These are phyloP conservation scores for Calonectria crousiana DNA, from an alignment of 2,329 filamentous ascomycete genomes.

Conservation along the genomic window DNA sequence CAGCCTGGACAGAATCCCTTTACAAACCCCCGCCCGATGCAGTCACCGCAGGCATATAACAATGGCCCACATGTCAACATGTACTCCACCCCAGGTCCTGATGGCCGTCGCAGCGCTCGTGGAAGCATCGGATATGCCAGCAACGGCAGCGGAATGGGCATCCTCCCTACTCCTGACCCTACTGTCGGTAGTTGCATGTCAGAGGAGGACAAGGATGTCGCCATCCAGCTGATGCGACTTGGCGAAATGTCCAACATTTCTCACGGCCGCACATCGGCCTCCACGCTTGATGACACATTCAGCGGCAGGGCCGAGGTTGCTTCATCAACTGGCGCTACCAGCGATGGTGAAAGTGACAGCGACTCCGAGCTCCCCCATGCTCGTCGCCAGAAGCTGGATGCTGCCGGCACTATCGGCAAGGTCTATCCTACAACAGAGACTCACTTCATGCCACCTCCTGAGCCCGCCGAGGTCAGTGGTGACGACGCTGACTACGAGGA, in stretches of 20 bases:
- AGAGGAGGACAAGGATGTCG: constrained; percentile 93
- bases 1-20: constrained; percentile 84
- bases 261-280: constrained; percentile 91
- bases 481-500: constrained; percentile 52
- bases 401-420: constrained; percentile 56
- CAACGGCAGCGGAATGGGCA: constrained; percentile 58
- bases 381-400: constrained; percentile 69
- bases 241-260: constrained; percentile 95
- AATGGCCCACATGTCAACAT: constrained; percentile 63
- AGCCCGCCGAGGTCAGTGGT: constrained; percentile 55
- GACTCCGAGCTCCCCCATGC: constrained; percentile 71
- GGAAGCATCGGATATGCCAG: constrained; percentile 70
- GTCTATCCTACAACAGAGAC: constrained; percentile 65
- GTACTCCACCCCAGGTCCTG: constrained; percentile 73
- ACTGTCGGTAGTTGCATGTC: constrained; percentile 97
- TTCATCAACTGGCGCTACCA: constrained; percentile 87
- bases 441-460: constrained; percentile 65
- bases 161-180: constrained; percentile 94
- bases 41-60: constrained; percentile 84
- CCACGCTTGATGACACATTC: constrained; percentile 92
- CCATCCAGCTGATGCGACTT: constrained; percentile 94
- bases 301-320: constrained; percentile 89
- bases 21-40: constrained; percentile 79
- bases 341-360: constrained; percentile 78
- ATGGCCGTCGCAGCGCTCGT: constrained; percentile 73